Conservation (phyloP, 768 basidiomycete species). For the Lactarius sanguifluus region DNA sequence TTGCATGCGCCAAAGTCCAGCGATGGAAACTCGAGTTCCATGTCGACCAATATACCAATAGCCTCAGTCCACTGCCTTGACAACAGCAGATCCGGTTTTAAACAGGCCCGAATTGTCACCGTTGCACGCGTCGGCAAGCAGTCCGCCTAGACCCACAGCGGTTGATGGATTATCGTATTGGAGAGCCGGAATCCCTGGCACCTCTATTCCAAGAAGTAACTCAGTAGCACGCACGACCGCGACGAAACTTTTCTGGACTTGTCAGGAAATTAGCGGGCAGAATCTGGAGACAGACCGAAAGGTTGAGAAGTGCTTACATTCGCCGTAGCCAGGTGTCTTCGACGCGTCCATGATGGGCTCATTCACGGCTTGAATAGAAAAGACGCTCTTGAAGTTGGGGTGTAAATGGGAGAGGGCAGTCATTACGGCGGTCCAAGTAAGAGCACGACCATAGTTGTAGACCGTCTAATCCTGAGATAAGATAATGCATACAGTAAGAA, state of each 20-base stretch:
- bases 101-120: constrained; percentile 19
- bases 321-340: constrained; percentile 66
- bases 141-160: neutral
- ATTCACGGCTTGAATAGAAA: constrained; percentile 74
- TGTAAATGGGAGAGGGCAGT: constrained; percentile 69
- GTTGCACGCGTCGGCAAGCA: neutral
- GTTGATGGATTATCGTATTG: neutral
- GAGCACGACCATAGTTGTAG: constrained; percentile 72
- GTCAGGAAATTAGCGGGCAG: neutral
- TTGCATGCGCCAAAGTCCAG: constrained; percentile 11
- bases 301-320: constrained; percentile 47
- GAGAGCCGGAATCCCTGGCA: neutral
- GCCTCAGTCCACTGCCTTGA: constrained; percentile 14
- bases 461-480: constrained; percentile 47
- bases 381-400: constrained; percentile 60
- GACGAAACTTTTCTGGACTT: constrained; percentile 15
- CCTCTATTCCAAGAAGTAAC: constrained; percentile 17
- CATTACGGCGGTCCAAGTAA: constrained; percentile 83
- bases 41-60: constrained; percentile 12
- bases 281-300: neutral
- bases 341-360: constrained; percentile 74
- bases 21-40: constrained; percentile 4
- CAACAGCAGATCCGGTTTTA: neutral
- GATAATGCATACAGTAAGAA: constrained; percentile 1
- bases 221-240: constrained; percentile 19